Conservation (phyloP, 805 yeast genomes). For the Candida schatavii region DNA sequence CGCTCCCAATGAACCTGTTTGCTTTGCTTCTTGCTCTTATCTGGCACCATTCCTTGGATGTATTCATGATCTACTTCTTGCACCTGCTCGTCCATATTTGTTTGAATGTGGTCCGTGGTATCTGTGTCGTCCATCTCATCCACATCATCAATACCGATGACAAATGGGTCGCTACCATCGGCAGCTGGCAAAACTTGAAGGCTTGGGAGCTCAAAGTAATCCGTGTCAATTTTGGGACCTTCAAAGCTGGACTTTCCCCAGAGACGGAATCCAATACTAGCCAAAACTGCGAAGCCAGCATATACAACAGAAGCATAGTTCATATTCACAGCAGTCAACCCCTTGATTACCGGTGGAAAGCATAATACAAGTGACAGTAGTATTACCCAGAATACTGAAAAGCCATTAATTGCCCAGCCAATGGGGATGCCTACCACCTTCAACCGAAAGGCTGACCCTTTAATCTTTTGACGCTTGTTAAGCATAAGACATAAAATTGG, state of each 20-base stretch:
- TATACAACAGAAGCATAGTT: constrained; percentile 69
- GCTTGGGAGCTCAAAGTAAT: constrained; percentile 37
- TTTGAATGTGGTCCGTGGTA: too few species aligned
- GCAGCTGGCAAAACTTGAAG: constrained; percentile 17
- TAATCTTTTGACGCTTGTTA: constrained; percentile 56
- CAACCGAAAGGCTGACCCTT: constrained; percentile 67
- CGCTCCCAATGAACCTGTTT: constrained; percentile 1
- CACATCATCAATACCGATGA: constrained; percentile 16
- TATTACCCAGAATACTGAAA: constrained; percentile 59
- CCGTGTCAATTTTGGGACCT: constrained; percentile 57
- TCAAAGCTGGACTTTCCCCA: constrained; percentile 66
- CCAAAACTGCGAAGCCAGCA: constrained; percentile 42
- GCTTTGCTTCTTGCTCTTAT: constrained; percentile 3
- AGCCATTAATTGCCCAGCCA: constrained; percentile 61
- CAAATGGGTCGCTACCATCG: constrained; percentile 12
- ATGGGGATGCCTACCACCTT: constrained; percentile 33
- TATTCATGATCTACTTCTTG: too few species aligned
- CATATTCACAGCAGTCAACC: constrained; percentile 42
- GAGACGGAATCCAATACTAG: constrained; percentile 47
- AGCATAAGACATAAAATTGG: constrained; percentile 66
- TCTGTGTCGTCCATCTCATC: too few species aligned
- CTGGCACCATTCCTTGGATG: too few species aligned
- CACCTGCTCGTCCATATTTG: too few species aligned
- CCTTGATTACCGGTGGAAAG: constrained; percentile 60
- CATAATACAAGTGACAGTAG: constrained; percentile 62